Evolutionary conservation across 2,329 filamentous ascomycete species (phyloP).

Genomic region (Aulographum hederae): DNA sequence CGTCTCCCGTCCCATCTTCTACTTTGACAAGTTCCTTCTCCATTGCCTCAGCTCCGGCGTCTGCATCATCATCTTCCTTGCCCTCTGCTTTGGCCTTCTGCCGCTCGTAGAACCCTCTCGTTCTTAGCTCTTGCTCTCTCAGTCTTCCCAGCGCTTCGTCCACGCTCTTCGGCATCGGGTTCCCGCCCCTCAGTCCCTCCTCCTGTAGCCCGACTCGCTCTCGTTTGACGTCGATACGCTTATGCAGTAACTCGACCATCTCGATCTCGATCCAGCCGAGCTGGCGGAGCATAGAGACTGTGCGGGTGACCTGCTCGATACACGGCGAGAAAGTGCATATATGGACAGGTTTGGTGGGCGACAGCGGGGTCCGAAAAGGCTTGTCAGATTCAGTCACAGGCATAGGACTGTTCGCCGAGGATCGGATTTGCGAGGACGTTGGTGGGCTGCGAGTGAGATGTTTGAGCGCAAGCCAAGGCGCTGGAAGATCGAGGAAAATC

Average conservation of each 20-base stretch:
- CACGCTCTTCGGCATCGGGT: slow-evolving; percentile 53
- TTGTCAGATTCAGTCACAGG: slow-evolving; percentile 6
- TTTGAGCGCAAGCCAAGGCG: slow-evolving; percentile 62
- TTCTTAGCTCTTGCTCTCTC: slow-evolving; percentile 49
- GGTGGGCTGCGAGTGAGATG: slow-evolving; percentile 44
- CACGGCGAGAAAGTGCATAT: slow-evolving; percentile 94
- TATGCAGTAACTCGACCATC: slow-evolving; percentile 78
- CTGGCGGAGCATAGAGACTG: slow-evolving; percentile 60
- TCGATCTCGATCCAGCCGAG: slow-evolving; percentile 81
- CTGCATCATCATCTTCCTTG: slow-evolving; percentile 10
- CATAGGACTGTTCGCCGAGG: slow-evolving; percentile 6
- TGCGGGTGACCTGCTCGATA: slow-evolving; percentile 86
- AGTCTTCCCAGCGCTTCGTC: slow-evolving; percentile 60
- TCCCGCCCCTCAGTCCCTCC: slow-evolving; percentile 49
- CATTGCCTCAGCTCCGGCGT: slow-evolving; percentile 8
- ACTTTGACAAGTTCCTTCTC: slow-evolving; percentile 13
- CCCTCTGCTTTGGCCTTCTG: slow-evolving; percentile 14
- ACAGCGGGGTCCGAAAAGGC: slow-evolving; percentile 35
- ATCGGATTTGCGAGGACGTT: slow-evolving; percentile 8
- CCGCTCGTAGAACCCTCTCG: slow-evolving; percentile 35
- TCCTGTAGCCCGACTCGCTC: slow-evolving; percentile 60
- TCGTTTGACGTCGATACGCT: slow-evolving; percentile 61
- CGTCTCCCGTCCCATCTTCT: slow-evolving; percentile 8
- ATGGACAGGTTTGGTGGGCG: slow-evolving; percentile 52
- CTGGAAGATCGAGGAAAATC: slow-evolving; percentile 64